These are phyloP conservation scores for Apophysomyces ossiformis DNA, from an alignment of 371 early-diverging fungal genomes.

Conservation along the genomic window DNA sequence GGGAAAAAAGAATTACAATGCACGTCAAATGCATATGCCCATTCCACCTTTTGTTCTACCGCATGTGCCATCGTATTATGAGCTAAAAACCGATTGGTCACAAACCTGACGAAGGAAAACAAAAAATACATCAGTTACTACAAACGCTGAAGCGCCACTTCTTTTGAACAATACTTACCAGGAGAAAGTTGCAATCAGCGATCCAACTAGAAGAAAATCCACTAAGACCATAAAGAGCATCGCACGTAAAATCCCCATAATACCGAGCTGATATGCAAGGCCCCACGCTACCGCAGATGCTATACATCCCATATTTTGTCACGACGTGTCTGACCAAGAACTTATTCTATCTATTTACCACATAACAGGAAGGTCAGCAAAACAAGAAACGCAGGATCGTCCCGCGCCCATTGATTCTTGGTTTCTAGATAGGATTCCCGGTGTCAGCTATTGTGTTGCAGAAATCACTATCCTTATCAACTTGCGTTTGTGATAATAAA, in stretches of 20 bases:
- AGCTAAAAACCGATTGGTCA: constrained; percentile 81
- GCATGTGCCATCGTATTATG: constrained; percentile 76
- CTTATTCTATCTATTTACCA: constrained; percentile 46
- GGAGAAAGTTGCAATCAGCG: constrained; percentile 65
- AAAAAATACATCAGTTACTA: neutral
- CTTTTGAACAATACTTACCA: constrained; percentile 58
- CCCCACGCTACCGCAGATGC: constrained; percentile 80
- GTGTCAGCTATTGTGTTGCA: neutral
- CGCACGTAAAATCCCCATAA: constrained; percentile 65
- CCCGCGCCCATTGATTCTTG: constrained; percentile 95
- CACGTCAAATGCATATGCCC: constrained; percentile 93
- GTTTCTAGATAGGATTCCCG: constrained; percentile 66
- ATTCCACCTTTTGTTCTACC: constrained; percentile 88
- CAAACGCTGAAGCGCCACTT: neutral
- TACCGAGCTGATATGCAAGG: constrained; percentile 62
- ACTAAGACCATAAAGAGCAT: constrained; percentile 77
- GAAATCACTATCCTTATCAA: neutral
- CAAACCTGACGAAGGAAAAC: constrained; percentile 48
- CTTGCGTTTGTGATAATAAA: constrained; percentile 92
- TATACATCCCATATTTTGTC: constrained; percentile 24
- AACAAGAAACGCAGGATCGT: constrained; percentile 92
- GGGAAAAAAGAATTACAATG: constrained; percentile 94
- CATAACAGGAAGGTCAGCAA: constrained; percentile 63
- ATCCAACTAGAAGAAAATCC: constrained; percentile 76
- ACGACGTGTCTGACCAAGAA: neutral